phyloP scores from a whole-genome alignment of 192 early-diverging fungal species.

The Helicostylum pulchrum region DNA sequence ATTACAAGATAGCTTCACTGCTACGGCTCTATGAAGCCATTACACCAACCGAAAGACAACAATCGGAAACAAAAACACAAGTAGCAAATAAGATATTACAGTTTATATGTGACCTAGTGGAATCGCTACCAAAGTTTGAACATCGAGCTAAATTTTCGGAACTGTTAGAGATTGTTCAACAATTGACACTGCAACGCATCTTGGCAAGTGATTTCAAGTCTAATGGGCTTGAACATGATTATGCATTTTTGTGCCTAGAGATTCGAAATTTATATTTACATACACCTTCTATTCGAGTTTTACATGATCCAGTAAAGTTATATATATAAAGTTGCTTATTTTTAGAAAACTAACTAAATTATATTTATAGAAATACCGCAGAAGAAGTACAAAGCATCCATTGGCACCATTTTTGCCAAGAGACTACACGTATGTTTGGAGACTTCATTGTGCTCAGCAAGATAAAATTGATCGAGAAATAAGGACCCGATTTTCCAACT shows the following conservation, averaged over 20 bases:
- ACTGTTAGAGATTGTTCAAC: constrained; percentile 28
- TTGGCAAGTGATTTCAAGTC: constrained; percentile 8
- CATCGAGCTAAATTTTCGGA: constrained; percentile 27
- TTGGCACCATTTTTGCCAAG: constrained; percentile 41
- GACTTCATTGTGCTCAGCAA: constrained; percentile 20
- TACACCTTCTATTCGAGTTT: constrained; percentile 27
- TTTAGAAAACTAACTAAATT: neutral
- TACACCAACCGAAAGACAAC: constrained; percentile 69
- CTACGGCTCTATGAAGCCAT: constrained; percentile 85
- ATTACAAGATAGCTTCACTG: constrained; percentile 29
- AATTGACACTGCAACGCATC: constrained; percentile 20
- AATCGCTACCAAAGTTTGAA: constrained; percentile 13
- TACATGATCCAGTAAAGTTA: constrained; percentile 41
- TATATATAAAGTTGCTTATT: constrained; percentile 10
- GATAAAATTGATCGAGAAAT: constrained; percentile 2
- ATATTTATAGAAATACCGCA: constrained; percentile 35
- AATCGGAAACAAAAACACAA: constrained; percentile 7
- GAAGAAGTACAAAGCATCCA: constrained; percentile 37
- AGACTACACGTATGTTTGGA: constrained; percentile 34
- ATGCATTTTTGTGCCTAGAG: constrained; percentile 30
- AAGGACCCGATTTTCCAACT: constrained; percentile 27
- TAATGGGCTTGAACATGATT: constrained; percentile 19
- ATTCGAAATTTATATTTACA: constrained; percentile 35
- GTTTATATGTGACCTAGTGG: constrained; percentile 20
- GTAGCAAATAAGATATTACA: constrained; percentile 16